A percentile compares a stretch with the other conserved stretches of the same genome.
Conservation (phyloP, 2,329 filamentous ascomycete genomes). For the Epichloe bromicola region DNA sequence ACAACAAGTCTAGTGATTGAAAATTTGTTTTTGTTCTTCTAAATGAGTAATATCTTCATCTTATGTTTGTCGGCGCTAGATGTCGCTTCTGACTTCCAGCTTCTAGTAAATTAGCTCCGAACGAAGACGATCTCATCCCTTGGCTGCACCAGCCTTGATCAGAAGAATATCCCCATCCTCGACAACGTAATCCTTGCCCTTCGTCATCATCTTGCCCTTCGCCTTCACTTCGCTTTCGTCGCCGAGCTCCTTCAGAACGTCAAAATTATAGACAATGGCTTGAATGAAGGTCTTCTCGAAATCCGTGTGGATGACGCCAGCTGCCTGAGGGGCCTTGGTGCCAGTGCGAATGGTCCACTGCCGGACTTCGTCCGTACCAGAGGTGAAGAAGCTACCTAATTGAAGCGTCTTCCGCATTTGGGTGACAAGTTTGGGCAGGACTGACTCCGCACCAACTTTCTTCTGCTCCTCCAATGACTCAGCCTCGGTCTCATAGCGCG, state of each 20-base stretch:
- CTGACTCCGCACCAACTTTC: slow-evolving; percentile 72
- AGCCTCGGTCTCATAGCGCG: slow-evolving; percentile 63
- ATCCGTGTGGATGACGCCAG: slow-evolving; percentile 95
- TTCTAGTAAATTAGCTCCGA: not conserved
- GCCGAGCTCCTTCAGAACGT: slow-evolving; percentile 66
- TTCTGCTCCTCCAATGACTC: slow-evolving; percentile 79
- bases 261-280: slow-evolving; percentile 85
- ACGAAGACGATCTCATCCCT: slow-evolving; percentile 32
- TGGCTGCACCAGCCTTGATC: slow-evolving; percentile 81
- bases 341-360: slow-evolving; percentile 97
- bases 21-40: not conserved
- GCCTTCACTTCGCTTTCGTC: slow-evolving; percentile 82
- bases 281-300: slow-evolving; percentile 99
- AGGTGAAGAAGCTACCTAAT: slow-evolving; percentile 94
- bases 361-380: slow-evolving; percentile 85
- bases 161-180: slow-evolving; percentile 73
- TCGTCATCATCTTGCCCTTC: slow-evolving; percentile 94
- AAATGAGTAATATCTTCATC: not conserved
- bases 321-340: slow-evolving; percentile 93
- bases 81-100: not conserved
- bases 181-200: slow-evolving; percentile 93
- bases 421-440: slow-evolving; percentile 78
- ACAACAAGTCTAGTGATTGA: no score
- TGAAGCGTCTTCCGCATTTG: slow-evolving; percentile 89
- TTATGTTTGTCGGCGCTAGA: not conserved